Conservation (phyloP, 2,329 filamentous ascomycete species). For the Thielaviopsis musarum region DNA sequence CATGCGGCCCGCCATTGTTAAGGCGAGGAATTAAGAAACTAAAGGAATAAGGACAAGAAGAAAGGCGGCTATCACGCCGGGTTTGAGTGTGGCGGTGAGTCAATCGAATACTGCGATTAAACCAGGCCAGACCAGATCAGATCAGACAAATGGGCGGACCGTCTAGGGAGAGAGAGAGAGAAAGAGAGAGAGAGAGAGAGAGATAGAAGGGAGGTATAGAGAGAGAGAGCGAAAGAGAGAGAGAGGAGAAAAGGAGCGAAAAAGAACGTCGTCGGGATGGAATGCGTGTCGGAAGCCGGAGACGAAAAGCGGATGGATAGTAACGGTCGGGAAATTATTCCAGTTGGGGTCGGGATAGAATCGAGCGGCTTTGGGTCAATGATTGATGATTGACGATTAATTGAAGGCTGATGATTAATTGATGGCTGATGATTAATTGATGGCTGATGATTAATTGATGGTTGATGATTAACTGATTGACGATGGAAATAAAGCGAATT, state of each 20-base stretch:
- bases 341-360: no score
- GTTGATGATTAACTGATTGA: not conserved
- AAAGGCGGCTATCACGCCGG: no score
- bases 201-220: not conserved
- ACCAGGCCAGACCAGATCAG: no score
- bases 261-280: not conserved
- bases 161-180: not conserved
- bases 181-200: not conserved
- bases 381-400: no score
- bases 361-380: no score
- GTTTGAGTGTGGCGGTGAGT: no score
- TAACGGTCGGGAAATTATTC: no score
- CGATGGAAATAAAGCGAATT: no score
- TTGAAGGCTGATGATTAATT: not conserved
- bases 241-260: not conserved
- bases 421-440: not conserved
- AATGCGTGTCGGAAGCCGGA: no score
- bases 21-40: not conserved
- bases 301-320: not conserved
- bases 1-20: conserved; percentile 74
- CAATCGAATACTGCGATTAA: no score
- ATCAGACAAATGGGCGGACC: not conserved
- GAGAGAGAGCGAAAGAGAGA: not conserved
- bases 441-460: not conserved
- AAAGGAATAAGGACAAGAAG: no score